Evolutionary conservation across 768 basidiomycete species (phyloP).

Genomic region (Termitomyces sp.): DNA sequence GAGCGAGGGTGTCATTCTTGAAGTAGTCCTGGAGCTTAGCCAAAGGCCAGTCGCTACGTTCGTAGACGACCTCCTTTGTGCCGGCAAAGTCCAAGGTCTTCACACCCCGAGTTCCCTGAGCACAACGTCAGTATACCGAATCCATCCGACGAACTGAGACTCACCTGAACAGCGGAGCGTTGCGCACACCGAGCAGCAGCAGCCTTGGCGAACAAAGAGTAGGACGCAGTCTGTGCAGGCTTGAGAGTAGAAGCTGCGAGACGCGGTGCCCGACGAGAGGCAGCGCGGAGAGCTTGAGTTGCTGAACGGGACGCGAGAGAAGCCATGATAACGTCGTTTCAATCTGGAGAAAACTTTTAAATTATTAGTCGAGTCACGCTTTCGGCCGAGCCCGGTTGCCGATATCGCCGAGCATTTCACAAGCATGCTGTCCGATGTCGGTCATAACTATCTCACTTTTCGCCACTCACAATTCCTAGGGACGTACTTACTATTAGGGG

Average conservation of each 20-base stretch:
- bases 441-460: too few species aligned
- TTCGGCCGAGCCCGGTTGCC: conserved; percentile 23
- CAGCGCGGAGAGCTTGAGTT: conserved; percentile 58
- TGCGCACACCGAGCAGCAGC: conserved; percentile 37
- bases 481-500: too few species aligned
- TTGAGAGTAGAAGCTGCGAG: conserved; percentile 34
- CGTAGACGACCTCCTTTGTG: conserved; percentile 89
- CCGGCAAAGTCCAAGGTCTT: conserved; percentile 98
- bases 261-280: conserved; percentile 64
- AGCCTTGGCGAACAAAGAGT: conserved; percentile 62
- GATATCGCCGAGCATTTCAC: conserved; percentile 21
- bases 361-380: conserved; percentile 11
- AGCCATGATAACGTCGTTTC: conserved; percentile 45
- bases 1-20: conserved; percentile 98
- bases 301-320: conserved; percentile 63
- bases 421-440: too few species aligned
- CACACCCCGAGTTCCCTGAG: conserved; percentile 67
- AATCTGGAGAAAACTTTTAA: conserved; percentile 15
- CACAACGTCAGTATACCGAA: conserved; percentile 9
- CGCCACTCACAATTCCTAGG: too few species aligned
- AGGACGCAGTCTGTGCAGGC: conserved; percentile 54
- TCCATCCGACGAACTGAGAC: conserved; percentile 11
- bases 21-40: conserved; percentile 99
- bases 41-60: conserved; percentile 96
- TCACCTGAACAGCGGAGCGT: conserved; percentile 29